A percentile compares a stretch with the other conserved stretches of the same genome.
These are phyloP conservation scores for Pichia sp. DNA, from an alignment of 1,139 yeast genomes.

Conservation along the genomic window DNA sequence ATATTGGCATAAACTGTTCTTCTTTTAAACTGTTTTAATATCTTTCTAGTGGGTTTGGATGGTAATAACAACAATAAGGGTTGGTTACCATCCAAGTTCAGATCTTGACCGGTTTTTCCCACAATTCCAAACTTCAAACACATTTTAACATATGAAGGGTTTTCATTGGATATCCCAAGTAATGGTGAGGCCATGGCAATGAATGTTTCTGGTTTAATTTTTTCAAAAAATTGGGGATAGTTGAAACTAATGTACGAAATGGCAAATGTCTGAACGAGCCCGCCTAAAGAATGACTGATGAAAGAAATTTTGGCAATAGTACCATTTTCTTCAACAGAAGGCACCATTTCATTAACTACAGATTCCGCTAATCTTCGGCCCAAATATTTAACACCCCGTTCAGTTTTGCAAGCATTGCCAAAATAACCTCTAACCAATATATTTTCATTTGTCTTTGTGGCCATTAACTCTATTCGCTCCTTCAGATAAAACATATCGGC, in stretches of 20 bases:
- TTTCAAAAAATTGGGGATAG: slow-evolving; percentile 59
- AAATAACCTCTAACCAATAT: slow-evolving; percentile 74
- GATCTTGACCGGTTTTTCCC: slow-evolving; percentile 90
- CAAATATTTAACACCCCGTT: slow-evolving; percentile 77
- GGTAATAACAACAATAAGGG: slow-evolving; percentile 75
- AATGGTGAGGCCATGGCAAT: slow-evolving; percentile 83
- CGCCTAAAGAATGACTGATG: slow-evolving; percentile 90
- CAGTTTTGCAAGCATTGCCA: slow-evolving; percentile 85
- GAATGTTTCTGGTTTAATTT: slow-evolving; percentile 70
- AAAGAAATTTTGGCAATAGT: slow-evolving; percentile 61
- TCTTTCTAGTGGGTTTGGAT: slow-evolving; percentile 68
- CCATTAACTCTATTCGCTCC: slow-evolving; percentile 61
- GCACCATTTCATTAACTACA: slow-evolving; percentile 40
- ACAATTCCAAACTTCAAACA: slow-evolving; percentile 84
- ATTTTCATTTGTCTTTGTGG: slow-evolving; percentile 41
- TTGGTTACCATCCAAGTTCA: slow-evolving; percentile 52
- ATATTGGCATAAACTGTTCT: slow-evolving; percentile 76
- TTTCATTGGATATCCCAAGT: slow-evolving; percentile 78
- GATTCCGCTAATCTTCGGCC: slow-evolving; percentile 80
- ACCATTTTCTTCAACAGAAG: slow-evolving; percentile 28
- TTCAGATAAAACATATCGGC: slow-evolving; percentile 85
- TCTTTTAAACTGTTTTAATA: slow-evolving; percentile 52
- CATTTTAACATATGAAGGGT: slow-evolving; percentile 78
- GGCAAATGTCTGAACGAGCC: slow-evolving; percentile 84
- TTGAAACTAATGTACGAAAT: slow-evolving; percentile 69